These are phyloP conservation scores for Cryphonectria nitschkei DNA, from an alignment of 2,329 filamentous ascomycete species.

Conservation along the genomic window DNA sequence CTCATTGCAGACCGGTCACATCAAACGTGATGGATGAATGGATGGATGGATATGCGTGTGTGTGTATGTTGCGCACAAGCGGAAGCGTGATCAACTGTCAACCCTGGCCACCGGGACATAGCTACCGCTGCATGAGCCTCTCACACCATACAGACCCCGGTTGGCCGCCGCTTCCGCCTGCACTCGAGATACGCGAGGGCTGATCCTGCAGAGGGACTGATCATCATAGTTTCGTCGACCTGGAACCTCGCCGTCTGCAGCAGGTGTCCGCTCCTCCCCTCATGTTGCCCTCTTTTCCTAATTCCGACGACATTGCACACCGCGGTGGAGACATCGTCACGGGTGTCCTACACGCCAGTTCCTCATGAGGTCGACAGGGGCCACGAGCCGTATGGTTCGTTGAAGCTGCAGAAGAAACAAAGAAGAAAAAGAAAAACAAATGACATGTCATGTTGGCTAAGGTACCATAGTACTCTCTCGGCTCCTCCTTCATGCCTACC, in stretches of 20 bases:
- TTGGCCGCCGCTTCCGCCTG: constrained; percentile 17
- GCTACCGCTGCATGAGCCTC: constrained; percentile 8
- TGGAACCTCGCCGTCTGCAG: constrained; percentile 2
- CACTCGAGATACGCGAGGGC: constrained; percentile 29
- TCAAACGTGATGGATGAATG: not conserved
- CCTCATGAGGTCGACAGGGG: constrained; percentile 14
- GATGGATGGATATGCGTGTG: not conserved
- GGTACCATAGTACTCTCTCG: not conserved
- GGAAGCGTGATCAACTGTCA: constrained; percentile 8
- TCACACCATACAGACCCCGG: constrained; percentile 4
- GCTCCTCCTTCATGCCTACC: not conserved
- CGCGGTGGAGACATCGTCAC: constrained; percentile 15
- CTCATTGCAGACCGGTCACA: constrained; percentile 6
- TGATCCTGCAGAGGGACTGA: constrained; percentile 27
- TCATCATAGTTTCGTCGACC: constrained; percentile 22
- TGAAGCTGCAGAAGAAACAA: not conserved
- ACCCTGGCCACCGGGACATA: not conserved
- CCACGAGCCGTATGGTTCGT: not conserved
- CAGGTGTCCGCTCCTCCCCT: not conserved
- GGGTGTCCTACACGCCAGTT: constrained; percentile 13
- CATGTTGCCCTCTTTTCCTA: constrained; percentile 17
- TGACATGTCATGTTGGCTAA: not conserved
- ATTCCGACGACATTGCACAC: constrained; percentile 10
- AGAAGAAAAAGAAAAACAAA: not conserved
- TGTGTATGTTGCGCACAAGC: not conserved